Base-by-base conservation (phyloP, 1,284 basidiomycete genomes). In the Puccinia polysora region DNA sequence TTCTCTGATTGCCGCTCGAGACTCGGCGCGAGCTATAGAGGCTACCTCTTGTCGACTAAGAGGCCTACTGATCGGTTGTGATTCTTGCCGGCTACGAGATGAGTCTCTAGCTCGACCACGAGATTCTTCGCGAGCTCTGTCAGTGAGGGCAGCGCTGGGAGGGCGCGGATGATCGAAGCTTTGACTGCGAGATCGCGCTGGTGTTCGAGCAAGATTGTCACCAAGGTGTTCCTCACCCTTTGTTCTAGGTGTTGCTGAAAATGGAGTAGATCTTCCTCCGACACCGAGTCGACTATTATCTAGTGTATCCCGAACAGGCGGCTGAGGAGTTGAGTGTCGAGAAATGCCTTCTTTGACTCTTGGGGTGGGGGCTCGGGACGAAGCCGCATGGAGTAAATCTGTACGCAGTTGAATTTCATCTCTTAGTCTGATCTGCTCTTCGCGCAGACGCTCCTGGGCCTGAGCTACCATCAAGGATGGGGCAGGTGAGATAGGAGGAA, bases 21-120 rank as follows among this genome's bases (percentile, higher is more conserved):
- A 67, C 38, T 60, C 67, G 23, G 56, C 56, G 25, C 58, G 67
- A 25, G 59, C 59, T 23, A 62, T 62, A 36, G 59, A 62, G 20
- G 18, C 28, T 3, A 62, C 28, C 10, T 62, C 59, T 62, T 62
- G 40, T 23, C 40, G 38, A 14, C 32, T 62, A 15, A 62, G 7
- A 6, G 59, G 47, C 30, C n/a, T n/a, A n/a, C n/a, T n/a, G n/a
- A n/a, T n/a, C 4, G 40, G 18, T 45, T 58, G 56, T 23, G 65
- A 53, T 32, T 52, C 49, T 25, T 59, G 40, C 12, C 55, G 53
- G 40, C 49, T 69, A 38, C 65, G 60, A 49, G 60, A 49, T 34
- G 18, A 6, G n/a, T 58, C 55, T 25, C 55, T 25, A 4, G 5
- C 32, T 32, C 55, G 28, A 58, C 55, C 23, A 18, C 36, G 59